These are phyloP conservation scores for Chaetomiaceae sp. DNA, from an alignment of 2,329 filamentous ascomycete genomes.

Conservation along the genomic window DNA sequence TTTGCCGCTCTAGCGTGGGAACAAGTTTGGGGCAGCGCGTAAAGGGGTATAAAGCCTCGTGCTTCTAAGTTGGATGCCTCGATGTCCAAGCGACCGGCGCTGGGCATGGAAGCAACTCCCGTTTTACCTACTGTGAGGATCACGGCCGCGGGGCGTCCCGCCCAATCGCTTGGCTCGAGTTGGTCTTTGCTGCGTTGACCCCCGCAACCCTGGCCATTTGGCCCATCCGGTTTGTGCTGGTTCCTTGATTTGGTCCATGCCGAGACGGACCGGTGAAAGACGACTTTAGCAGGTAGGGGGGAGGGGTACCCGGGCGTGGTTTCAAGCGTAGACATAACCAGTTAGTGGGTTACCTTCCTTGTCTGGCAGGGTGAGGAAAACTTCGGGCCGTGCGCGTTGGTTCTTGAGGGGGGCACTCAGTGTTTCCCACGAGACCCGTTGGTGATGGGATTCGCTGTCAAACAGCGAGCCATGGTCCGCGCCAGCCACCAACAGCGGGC, in stretches of 20 bases:
- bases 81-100: neutral
- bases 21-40: too few species aligned
- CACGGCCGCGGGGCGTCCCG: conserved; percentile 1
- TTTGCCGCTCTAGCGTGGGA: too few species aligned
- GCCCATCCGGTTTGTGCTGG: neutral
- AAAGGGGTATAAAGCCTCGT: too few species aligned
- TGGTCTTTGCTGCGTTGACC: neutral
- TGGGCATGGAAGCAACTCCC: neutral
- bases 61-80: neutral
- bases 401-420: too few species aligned
- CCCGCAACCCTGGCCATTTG: neutral
- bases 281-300: neutral
- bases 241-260: neutral
- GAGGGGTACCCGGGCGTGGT: conserved; percentile 2
- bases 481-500: too few species aligned
- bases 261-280: conserved; percentile 2
- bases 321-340: too few species aligned
- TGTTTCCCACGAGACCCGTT: too few species aligned
- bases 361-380: too few species aligned
- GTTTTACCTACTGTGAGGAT: neutral
- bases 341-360: neutral
- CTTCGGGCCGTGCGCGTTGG: too few species aligned
- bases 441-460: too few species aligned
- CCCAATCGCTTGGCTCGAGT: neutral
- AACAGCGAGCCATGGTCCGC: too few species aligned